Evolutionary conservation across 2,329 filamentous ascomycete species (phyloP), one percentile per base, ranked within the genome.

Genomic region (Xylaria hypoxylon): DNA sequence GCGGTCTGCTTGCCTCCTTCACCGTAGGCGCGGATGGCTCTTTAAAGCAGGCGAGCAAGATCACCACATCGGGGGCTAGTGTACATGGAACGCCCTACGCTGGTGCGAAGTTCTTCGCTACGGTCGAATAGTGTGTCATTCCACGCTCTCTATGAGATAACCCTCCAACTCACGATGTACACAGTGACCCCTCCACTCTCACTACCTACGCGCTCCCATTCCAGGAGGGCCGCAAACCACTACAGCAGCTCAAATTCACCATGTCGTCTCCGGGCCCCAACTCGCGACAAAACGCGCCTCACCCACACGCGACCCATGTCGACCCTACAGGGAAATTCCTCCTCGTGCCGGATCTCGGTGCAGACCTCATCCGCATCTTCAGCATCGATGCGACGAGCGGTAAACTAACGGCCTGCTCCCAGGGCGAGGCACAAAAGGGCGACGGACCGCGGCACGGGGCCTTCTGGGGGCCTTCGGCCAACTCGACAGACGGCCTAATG

Each of bases 321-420:
- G 85, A 85, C 67, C 84, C 82, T 0, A 83, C 83, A 0, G 83
- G 83, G 13, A 74, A 79, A 42, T 87, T 81, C 72, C 71, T 87
- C 24, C 74, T 88, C 1, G 79, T 81, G 7, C 81, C 84, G 1
- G 86, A 88, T 68, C 80, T 88, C 2, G 86, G 86, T 38, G 83
- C 85, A 5, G 86, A 88, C 70, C 72, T 85, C 24, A 78, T 87
- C 59, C 85, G 85, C 64, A 81, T 87, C 70, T 86, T 85, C 78
- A 78, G 78, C 73, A 83, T 87, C 71, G 78, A 85, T 69, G 70
- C 79, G 24, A 65, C 59, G 2, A 81, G 79, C 0, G 84, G 85
- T 8, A 72, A 74, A 45, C 79, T 87, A 19, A 82, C 80, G 0
- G 78, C 81, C 13, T 86, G 84, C 66, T 73, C 80, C 5, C 74